phyloP scores from a whole-genome alignment of 352 stramenopile genomes.

The Halophytophthora polymorphica region DNA sequence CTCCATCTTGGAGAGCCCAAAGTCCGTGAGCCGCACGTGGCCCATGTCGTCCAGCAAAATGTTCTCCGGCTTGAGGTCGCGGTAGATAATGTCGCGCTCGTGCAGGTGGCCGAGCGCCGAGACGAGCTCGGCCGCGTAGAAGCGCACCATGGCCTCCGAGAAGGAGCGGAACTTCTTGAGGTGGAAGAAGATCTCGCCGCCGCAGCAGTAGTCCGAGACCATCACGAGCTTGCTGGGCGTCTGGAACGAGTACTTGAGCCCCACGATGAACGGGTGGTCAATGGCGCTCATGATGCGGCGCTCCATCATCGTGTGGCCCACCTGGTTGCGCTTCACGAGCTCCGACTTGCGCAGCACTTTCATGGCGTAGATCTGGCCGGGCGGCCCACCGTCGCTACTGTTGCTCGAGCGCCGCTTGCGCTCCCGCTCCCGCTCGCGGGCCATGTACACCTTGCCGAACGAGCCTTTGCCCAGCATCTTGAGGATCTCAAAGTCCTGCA shows the following conservation, averaged over 20 bases:
- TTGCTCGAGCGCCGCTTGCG: too few species aligned
- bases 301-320: constrained; percentile 88
- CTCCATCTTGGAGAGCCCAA: constrained; percentile 91
- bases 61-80: constrained; percentile 93
- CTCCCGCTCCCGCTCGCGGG: constrained; percentile 75
- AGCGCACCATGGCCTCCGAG: constrained; percentile 86
- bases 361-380: constrained; percentile 81
- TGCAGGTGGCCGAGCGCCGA: constrained; percentile 73
- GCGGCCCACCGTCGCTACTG: too few species aligned
- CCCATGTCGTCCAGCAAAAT: constrained; percentile 91
- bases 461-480: constrained; percentile 97
- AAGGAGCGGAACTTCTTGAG: constrained; percentile 90
- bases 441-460: constrained; percentile 98
- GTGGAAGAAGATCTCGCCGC: constrained; percentile 91
- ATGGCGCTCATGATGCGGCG: constrained; percentile 87
- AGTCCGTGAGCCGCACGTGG: constrained; percentile 92
- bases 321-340: constrained; percentile 86
- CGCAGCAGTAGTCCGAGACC: constrained; percentile 89
- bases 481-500: constrained; percentile 95
- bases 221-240: constrained; percentile 90
- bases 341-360: constrained; percentile 87
- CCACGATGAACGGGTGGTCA: constrained; percentile 97
- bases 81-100: constrained; percentile 90
- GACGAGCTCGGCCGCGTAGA: constrained; percentile 75
- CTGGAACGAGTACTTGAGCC: constrained; percentile 91